Percentiles rank a stretch among this genome's conserved stretches.
Conservation (phyloP, 2,329 filamentous ascomycete species). For the Venturiaceae sp. region DNA sequence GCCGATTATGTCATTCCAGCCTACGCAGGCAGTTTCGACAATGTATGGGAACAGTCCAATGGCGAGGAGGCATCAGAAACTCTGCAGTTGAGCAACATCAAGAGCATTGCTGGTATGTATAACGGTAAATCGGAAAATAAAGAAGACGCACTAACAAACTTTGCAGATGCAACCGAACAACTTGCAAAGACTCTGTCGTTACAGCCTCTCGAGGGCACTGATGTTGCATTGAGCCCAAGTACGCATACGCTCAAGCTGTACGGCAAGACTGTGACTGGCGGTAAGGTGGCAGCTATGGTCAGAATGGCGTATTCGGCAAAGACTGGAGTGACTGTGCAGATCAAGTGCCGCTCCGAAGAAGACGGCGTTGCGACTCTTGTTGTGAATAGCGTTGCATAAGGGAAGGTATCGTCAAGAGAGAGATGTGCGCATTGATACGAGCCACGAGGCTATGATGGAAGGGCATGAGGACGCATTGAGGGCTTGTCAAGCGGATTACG, state of each 20-base stretch:
- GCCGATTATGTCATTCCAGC: conserved; percentile 91
- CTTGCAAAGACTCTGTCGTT: conserved; percentile 78
- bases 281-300: conserved; percentile 76
- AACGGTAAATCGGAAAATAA: no score
- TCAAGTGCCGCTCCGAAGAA: conserved; percentile 85
- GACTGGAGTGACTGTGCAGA: conserved; percentile 91
- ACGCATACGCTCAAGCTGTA: conserved; percentile 94
- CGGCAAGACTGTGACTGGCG: conserved; percentile 87
- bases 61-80: conserved; percentile 89
- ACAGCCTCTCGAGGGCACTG: conserved; percentile 88
- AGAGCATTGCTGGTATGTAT: conserved; percentile 85
- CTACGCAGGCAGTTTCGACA: conserved; percentile 90
- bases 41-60: conserved; percentile 89
- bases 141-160: background rate
- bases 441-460: background rate
- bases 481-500: background rate
- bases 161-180: conserved; percentile 80
- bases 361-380: conserved; percentile 80
- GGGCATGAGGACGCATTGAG: background rate
- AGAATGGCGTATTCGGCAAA: conserved; percentile 92
- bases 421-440: background rate
- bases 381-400: conserved; percentile 70
- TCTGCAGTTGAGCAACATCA: conserved; percentile 74
- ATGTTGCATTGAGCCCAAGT: conserved; percentile 76
- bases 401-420: background rate